These are phyloP conservation scores for Cyclotella sp. DNA, from an alignment of 108 stramenopile genomes.

Conservation along the genomic window DNA sequence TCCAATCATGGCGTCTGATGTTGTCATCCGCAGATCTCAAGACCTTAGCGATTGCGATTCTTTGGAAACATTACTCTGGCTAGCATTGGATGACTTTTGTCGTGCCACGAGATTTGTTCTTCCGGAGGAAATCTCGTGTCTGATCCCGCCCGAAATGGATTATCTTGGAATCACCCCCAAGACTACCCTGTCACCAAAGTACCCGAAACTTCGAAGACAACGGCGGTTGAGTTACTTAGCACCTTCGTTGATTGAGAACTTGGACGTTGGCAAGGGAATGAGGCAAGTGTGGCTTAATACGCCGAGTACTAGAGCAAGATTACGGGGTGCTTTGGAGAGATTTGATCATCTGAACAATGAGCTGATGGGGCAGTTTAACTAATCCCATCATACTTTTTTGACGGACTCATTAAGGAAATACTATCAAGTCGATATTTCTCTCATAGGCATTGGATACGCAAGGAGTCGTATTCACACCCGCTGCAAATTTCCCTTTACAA, in stretches of 20 bases:
- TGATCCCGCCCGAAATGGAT: slow-evolving; percentile 62
- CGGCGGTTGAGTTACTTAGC: slow-evolving; percentile 68
- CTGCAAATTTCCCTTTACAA: too few species aligned
- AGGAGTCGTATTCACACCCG: too few species aligned
- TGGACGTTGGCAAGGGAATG: slow-evolving; percentile 55
- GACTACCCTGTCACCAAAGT: slow-evolving; percentile 41
- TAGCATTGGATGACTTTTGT: slow-evolving; percentile 63
- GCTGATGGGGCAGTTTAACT: slow-evolving; percentile 44
- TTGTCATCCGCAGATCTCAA: slow-evolving; percentile 13
- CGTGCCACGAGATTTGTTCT: slow-evolving; percentile 45
- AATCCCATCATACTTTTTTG: background rate
- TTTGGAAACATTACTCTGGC: slow-evolving; percentile 68
- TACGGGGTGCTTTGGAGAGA: slow-evolving; percentile 41
- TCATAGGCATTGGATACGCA: too few species aligned
- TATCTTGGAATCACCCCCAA: slow-evolving; percentile 30
- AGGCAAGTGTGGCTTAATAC: slow-evolving; percentile 60
- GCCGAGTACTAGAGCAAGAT: slow-evolving; percentile 58
- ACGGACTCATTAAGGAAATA: too few species aligned
- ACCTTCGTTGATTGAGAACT: slow-evolving; percentile 54
- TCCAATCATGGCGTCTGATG: slow-evolving; percentile 4
- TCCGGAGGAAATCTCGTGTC: slow-evolving; percentile 53
- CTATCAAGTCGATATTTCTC: too few species aligned
- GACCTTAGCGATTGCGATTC: slow-evolving; percentile 50
- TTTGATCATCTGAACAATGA: slow-evolving; percentile 42
- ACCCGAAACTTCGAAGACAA: slow-evolving; percentile 71